These are phyloP conservation scores for Podaxis rugospora DNA, from an alignment of 768 basidiomycete genomes.

Conservation along the genomic window DNA sequence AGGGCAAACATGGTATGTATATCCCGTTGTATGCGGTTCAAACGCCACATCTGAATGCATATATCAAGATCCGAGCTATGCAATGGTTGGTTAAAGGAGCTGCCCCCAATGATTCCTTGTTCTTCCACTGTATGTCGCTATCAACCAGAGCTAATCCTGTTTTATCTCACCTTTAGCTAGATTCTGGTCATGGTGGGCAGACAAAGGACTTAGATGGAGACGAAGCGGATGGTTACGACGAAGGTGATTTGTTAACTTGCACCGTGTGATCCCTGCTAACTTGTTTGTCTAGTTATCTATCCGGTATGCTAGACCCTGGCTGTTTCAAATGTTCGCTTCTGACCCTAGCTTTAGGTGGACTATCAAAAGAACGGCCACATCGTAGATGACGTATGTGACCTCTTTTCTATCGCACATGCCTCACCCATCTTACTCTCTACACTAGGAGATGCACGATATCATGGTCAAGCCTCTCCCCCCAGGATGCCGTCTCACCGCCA, in stretches of 20 bases:
- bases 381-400: slow-evolving; percentile 74
- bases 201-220: slow-evolving; percentile 80
- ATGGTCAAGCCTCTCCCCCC: slow-evolving; percentile 78
- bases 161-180: slow-evolving; percentile 27
- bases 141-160: neutral
- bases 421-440: neutral
- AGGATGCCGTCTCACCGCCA: slow-evolving; percentile 85
- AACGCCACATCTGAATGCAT: slow-evolving; percentile 1
- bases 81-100: slow-evolving; percentile 87
- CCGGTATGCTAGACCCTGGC: slow-evolving; percentile 40
- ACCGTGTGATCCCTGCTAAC: neutral
- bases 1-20: slow-evolving; percentile 67
- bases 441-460: slow-evolving; percentile 67
- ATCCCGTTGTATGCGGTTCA: neutral
- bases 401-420: neutral
- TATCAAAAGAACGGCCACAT: slow-evolving; percentile 66
- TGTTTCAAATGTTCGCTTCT: neutral
- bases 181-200: slow-evolving; percentile 94
- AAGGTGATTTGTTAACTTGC: slow-evolving; percentile 40
- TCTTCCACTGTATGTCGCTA: slow-evolving; percentile 73
- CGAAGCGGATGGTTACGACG: slow-evolving; percentile 81
- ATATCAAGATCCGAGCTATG: slow-evolving; percentile 68
- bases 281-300: slow-evolving; percentile 62
- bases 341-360: slow-evolving; percentile 32
- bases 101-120: slow-evolving; percentile 76